Evolutionary conservation across 176 grass and related monocot species (phyloP), one percentile per base, ranked within the genome.

Genomic region (Paspalum notatum): DNA sequence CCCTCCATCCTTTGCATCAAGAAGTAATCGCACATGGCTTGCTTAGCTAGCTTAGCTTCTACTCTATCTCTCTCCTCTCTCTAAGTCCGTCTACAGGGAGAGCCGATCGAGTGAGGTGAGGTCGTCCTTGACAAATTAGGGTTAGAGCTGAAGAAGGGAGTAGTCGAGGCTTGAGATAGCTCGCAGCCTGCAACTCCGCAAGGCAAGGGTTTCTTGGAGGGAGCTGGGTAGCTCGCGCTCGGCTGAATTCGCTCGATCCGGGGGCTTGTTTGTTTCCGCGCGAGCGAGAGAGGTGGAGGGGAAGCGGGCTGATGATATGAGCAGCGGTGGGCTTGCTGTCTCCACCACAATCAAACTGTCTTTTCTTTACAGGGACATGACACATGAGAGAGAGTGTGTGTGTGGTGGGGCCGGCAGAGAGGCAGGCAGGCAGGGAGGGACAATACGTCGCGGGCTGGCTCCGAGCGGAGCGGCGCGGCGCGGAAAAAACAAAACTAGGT

Each of bases 21-120:
- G 84, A 80, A 91, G 88, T 80, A 98, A 85, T 98, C 96, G 71
- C 96, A 95, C 96, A 98, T 95, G 77, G 52, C 75, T 65, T 52
- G 44, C 26, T 62, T 38, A 32, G n/a, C 40, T 75, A 12, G 9
- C 39, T 25, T 37, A 20, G 24, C 47, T 38, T 25, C 3, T 51
- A 6, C 40, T 43, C 42, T 25, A 63, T 8, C 52, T 41, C 38
- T n/a, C n/a, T n/a, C n/a, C n/a, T n/a, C n/a, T n/a, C n/a, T n/a
- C n/a, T n/a, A n/a, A n/a, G n/a, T n/a, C n/a, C n/a, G n/a, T n/a
- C n/a, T n/a, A n/a, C n/a, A n/a, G n/a, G n/a, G n/a, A n/a, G n/a
- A n/a, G n/a, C n/a, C n/a, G n/a, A n/a, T n/a, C n/a, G n/a, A n/a
- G n/a, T n/a, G n/a, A n/a, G n/a, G n/a, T n/a, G n/a, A n/a, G n/a